These are phyloP conservation scores for Zostera marina DNA, from an alignment of 116 monocot species.

Conservation along the genomic window DNA sequence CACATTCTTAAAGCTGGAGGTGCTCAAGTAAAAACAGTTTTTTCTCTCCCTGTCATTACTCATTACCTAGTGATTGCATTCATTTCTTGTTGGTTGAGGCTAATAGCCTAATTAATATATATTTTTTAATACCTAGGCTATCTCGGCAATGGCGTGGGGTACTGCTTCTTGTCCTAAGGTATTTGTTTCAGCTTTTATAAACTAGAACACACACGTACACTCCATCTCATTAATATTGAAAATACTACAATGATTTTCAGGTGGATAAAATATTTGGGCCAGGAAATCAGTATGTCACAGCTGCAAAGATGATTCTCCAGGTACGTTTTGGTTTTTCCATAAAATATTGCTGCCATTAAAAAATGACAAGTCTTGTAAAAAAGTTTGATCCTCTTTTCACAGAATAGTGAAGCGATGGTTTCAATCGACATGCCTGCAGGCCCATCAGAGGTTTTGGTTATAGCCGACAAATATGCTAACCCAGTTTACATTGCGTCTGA, in stretches of 20 bases:
- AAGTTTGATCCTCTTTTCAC: conserved; percentile 9
- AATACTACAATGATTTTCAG: conserved; percentile 24
- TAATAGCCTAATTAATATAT: too few species aligned
- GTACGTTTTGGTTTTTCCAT: conserved; percentile 17
- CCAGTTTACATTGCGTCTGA: conserved; percentile 83
- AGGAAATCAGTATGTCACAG: conserved; percentile 98
- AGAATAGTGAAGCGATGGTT: conserved; percentile 98
- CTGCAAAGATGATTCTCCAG: conserved; percentile 98
- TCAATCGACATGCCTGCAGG: conserved; percentile 98
- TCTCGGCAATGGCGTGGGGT: conserved; percentile 97
- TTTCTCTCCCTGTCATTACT: not conserved
- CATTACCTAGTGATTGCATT: not conserved
- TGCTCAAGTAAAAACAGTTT: conserved; percentile 46
- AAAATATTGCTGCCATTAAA: not conserved
- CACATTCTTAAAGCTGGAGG: conserved; percentile 94
- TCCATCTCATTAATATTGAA: not conserved
- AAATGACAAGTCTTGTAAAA: not conserved
- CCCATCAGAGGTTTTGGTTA: conserved; percentile 89
- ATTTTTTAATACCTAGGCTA: conserved; percentile 31
- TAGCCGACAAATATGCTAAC: conserved; percentile 81
- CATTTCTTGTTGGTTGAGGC: not conserved
- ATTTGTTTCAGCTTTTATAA: not conserved
- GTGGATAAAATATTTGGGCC: conserved; percentile 96
- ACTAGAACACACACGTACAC: not conserved
- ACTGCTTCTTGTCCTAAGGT: conserved; percentile 93